Conservation (phyloP, 352 stramenopile genomes). For the Globisporangium viniferum region DNA sequence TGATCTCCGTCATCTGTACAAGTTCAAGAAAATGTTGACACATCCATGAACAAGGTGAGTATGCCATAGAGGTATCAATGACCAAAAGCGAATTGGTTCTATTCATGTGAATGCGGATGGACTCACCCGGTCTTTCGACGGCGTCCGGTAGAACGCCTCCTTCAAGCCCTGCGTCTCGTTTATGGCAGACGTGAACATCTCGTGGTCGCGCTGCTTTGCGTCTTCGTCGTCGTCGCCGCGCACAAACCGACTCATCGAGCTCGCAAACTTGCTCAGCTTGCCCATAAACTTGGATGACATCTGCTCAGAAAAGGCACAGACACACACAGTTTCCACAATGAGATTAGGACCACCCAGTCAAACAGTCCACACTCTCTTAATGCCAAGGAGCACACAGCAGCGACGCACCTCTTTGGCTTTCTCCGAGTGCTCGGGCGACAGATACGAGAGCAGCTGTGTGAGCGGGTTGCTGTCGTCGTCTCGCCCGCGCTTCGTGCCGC, state of each 20-base stretch:
- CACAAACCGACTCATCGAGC: slow-evolving; percentile 54
- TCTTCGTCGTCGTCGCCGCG: slow-evolving; percentile 64
- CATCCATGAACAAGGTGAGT: slow-evolving; percentile 1
- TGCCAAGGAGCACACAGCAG: background rate
- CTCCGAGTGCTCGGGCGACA: slow-evolving; percentile 66
- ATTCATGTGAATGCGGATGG: background rate
- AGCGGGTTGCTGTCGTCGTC: slow-evolving; percentile 30
- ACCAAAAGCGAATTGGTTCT: background rate
- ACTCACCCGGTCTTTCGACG: slow-evolving; percentile 59
- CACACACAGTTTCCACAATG: background rate
- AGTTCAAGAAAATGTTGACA: background rate
- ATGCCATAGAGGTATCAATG: background rate
- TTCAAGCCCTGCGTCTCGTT: slow-evolving; percentile 55
- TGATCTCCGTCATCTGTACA: slow-evolving; percentile 72
- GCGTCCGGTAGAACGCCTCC: slow-evolving; percentile 62
- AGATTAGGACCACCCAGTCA: background rate
- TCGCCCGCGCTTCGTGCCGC: slow-evolving; percentile 34
- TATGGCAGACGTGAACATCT: slow-evolving; percentile 42
- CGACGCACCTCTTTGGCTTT: slow-evolving; percentile 65
- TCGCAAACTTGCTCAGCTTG: slow-evolving; percentile 65
- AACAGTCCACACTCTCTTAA: background rate
- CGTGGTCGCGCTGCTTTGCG: slow-evolving; percentile 26
- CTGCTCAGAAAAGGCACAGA: slow-evolving; percentile 2
- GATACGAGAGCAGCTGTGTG: slow-evolving; percentile 59
- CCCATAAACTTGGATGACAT: slow-evolving; percentile 80